Evolutionary conservation across 768 basidiomycete genomes (phyloP), one percentile per base, ranked within the genome.

Genomic region (Auriscalpium orientale): DNA sequence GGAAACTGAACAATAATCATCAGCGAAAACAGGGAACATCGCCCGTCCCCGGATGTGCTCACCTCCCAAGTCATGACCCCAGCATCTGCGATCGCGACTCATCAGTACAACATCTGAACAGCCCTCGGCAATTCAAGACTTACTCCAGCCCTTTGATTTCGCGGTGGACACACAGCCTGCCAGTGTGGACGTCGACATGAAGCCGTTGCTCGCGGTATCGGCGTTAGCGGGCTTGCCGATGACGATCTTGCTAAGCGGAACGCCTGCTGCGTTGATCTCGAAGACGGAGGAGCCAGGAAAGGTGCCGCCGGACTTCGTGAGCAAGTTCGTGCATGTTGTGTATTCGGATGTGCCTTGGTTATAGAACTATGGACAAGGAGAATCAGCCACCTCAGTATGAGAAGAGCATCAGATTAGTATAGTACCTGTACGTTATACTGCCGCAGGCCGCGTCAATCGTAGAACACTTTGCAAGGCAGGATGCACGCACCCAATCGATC

Each of bases 191-290:
- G 83, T 74, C 28, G 70, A 72, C 59, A 90, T 82, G 68, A 77
- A 89, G 9, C 84, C 76, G 36, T 70, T 78, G 46, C 44, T 67
- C 1, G 80, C 76, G 13, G 76, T 75, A 4, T 62, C 62, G 0
- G 74, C 54, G 44, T 57, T 66, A 2, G 80, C 82, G 1, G 87
- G 87, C 68, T 91, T 91, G 6, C 87, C 87, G 63, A 91, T 86
- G 59, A 89, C 81, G 50, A 89, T 73, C 69, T 91, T 89, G 66
- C 77, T 67, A 44, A 81, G 64, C 1, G 75, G 66, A 12, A 89
- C 78, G 20, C 84, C 85, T 56, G 69, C 78, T 1, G 76, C 74
- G 49, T 78, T 77, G 53, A 80, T 79, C 60, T 80, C 71, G 65
- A 80, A 76, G 28, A 81, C 64, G 0, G 77, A 68, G 1, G 74